Base-by-base conservation (phyloP, 192 early-diverging fungal species). In the Backusella mclennaniae region DNA sequence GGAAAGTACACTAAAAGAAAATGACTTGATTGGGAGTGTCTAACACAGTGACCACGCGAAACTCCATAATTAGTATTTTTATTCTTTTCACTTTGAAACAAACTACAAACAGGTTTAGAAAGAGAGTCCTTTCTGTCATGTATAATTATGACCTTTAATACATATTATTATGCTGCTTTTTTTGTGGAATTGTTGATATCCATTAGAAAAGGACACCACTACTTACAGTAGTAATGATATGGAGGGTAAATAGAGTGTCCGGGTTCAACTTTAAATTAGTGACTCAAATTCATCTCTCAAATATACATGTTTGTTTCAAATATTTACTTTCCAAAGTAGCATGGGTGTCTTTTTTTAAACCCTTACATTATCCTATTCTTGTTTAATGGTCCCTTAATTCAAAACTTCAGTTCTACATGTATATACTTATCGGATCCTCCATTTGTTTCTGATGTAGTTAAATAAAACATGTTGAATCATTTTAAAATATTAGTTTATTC, bases 401-500 rank as follows among this genome's bases (percentile, higher is more conserved):
- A 44, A 49, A 49, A 19, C 0, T 39, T 11, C 38, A 11, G 5
- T 39, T 49, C 15, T 17, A 19, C 33, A 33, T 19, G n/a, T n/a
- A 49, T 17, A n/a, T 49, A 11, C 5, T 44, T 17, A 44, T 17
- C 42, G 14, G 46, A 6, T 4, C 46, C 19, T 49, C 5, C 19
- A n/a, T 49, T 49, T 49, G 6, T 7, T 49, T 19, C 15, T 15
- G 15, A 17, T 17, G 42, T 17, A 44, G 15, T 17, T 44, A 3
- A 33, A 1, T 33, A 33, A 3, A 33, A 3, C 33, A 33, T 33
- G 12, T 17, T 44, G 42, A 39, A 11, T 4, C 12, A 49, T 49
- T 49, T 49, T 49, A 49, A 44, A 49, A 21, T 49, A 49, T 49
- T 49, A 63, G 56, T 63, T 63, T 63, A 63, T 63, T 63, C 23